Percentiles rank a stretch among this genome's conserved stretches.
Evolutionary conservation across 331 rosid species (phyloP).

Genomic region (Arachis monticola): DNA sequence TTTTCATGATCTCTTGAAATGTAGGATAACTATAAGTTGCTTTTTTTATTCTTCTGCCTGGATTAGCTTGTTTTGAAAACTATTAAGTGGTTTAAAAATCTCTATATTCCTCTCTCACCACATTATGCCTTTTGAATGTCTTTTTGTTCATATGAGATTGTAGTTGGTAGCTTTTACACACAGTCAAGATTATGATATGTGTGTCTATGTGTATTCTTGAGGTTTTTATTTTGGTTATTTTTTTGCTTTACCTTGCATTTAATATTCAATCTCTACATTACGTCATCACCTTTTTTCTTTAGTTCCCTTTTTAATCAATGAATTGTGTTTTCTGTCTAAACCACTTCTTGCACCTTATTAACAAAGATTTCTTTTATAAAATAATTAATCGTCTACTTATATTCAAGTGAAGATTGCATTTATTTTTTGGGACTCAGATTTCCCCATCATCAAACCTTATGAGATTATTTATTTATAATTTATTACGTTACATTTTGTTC

Average conservation of each 20-base stretch:
- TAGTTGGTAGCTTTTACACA: background rate
- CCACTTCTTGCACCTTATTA: no score
- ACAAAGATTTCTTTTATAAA: no score
- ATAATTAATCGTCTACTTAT: no score
- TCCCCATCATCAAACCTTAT: background rate
- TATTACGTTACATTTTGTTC: conserved; percentile 6
- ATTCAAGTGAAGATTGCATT: no score
- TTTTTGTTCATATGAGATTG: background rate
- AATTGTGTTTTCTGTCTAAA: no score
- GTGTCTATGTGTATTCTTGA: background rate
- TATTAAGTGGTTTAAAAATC: background rate
- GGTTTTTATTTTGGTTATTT: background rate
- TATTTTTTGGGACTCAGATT: no score
- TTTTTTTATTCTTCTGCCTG: background rate
- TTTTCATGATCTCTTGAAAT: conserved; percentile 9
- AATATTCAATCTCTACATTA: background rate
- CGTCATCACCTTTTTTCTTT: background rate
- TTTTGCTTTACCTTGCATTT: conserved; percentile 14
- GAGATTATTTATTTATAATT: background rate
- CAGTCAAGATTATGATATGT: no score
- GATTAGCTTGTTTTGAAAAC: background rate
- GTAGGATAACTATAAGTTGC: background rate
- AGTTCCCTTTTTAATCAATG: no score
- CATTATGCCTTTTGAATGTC: background rate
- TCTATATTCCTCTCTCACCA: background rate